These are phyloP conservation scores for Penicillium samsonianum DNA, from an alignment of 495 filamentous ascomycete species.

Conservation along the genomic window DNA sequence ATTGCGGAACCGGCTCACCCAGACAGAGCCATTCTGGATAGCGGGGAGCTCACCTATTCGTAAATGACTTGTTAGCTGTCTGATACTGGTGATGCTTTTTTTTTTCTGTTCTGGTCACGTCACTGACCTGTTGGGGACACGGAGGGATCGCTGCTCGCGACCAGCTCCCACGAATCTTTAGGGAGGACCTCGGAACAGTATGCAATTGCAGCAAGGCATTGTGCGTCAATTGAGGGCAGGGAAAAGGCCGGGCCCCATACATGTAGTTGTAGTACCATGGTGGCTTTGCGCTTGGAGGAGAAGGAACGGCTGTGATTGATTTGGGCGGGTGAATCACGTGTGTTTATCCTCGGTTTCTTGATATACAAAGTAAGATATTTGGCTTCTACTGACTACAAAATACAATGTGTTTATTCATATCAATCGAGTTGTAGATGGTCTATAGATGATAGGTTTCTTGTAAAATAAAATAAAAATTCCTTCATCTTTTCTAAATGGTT, in stretches of 20 bases:
- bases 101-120: slow-evolving; percentile 24
- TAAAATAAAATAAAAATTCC: neutral
- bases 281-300: slow-evolving; percentile 25
- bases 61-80: slow-evolving; percentile 9
- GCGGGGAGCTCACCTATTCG: slow-evolving; percentile 71
- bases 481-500: neutral
- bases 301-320: slow-evolving; percentile 18
- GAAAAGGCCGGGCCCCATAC: slow-evolving; percentile 89
- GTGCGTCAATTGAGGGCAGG: slow-evolving; percentile 85
- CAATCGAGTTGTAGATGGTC: neutral
- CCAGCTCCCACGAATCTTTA: slow-evolving; percentile 66
- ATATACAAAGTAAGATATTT: neutral
- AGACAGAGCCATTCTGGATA: slow-evolving; percentile 62
- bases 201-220: slow-evolving; percentile 77
- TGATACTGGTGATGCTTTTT: neutral
- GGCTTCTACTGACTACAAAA: neutral
- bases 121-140: slow-evolving; percentile 74
- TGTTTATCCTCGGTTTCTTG: slow-evolving; percentile 13
- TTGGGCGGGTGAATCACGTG: slow-evolving; percentile 34
- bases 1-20: slow-evolving; percentile 69
- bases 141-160: slow-evolving; percentile 73
- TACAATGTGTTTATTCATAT: neutral
- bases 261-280: slow-evolving; percentile 75
- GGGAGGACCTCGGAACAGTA: slow-evolving; percentile 63
- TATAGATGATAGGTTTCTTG: neutral